Evolutionary conservation across 164 flowering plant genomes (phyloP).

Genomic region (Echeveria elegans): DNA sequence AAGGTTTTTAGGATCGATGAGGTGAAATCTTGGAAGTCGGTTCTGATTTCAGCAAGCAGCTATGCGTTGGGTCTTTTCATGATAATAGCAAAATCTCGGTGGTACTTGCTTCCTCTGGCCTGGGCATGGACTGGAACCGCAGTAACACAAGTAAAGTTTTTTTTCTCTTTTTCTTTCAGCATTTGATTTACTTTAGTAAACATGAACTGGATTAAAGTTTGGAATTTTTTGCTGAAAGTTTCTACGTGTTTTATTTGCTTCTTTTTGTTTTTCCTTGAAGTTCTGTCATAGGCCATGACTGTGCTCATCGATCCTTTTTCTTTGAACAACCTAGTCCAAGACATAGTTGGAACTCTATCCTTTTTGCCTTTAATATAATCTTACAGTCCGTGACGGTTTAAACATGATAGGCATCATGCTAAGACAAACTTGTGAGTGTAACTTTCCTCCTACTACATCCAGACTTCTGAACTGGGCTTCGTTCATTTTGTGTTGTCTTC

Average conservation of each 20-base stretch:
- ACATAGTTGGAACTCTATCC: slow-evolving; percentile 90
- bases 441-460: background rate
- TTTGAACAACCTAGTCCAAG: slow-evolving; percentile 85
- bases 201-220: too few relatives aligned
- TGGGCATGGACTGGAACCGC: slow-evolving; percentile 99
- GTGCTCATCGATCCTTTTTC: slow-evolving; percentile 97
- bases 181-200: background rate
- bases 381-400: slow-evolving; percentile 95
- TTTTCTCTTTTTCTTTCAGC: slow-evolving; percentile 11
- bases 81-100: slow-evolving; percentile 86
- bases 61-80: slow-evolving; percentile 74
- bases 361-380: slow-evolving; percentile 94
- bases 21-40: slow-evolving; percentile 71
- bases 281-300: slow-evolving; percentile 96
- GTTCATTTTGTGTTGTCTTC: background rate
- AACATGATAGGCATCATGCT: slow-evolving; percentile 92
- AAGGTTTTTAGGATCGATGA: slow-evolving; percentile 86
- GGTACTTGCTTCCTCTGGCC: slow-evolving; percentile 96
- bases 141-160: slow-evolving; percentile 80
- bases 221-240: too few relatives aligned
- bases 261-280: slow-evolving; percentile 30
- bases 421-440: slow-evolving; percentile 79
- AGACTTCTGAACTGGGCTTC: background rate
- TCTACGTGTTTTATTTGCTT: too few relatives aligned
- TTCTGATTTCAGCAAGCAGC: slow-evolving; percentile 56